These are phyloP conservation scores for Nepenthes gracilis DNA, from an alignment of 148 eudicot species.

Conservation along the genomic window DNA sequence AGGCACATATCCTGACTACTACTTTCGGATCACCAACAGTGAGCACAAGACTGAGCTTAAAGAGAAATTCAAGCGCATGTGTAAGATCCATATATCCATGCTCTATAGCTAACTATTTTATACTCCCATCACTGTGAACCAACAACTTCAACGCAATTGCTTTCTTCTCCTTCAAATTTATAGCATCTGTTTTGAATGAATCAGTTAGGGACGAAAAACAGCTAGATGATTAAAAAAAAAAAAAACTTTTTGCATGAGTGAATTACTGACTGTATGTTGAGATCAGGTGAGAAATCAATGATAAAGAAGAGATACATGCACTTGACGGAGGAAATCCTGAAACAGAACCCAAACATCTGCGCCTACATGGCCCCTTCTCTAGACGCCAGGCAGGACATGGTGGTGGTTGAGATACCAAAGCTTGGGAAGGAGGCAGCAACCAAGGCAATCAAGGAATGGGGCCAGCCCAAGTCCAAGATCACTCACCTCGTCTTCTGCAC, in stretches of 20 bases:
- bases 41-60: constrained; percentile 3
- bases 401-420: neutral
- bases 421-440: constrained; percentile 1
- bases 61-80: neutral
- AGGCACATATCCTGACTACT: neutral
- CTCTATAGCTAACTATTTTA: no score
- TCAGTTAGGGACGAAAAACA: no score
- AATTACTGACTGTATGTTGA: no score
- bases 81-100: neutral
- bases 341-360: neutral
- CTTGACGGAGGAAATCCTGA: neutral
- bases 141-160: no score
- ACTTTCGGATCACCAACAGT: neutral
- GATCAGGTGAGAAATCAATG: constrained; percentile 1
- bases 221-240: no score
- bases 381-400: neutral
- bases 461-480: neutral
- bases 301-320: neutral
- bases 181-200: no score
- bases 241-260: no score
- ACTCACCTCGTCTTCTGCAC: constrained; percentile 1
- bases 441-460: neutral
- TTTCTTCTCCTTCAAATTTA: no score
- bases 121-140: no score
- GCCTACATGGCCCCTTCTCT: constrained; percentile 2